Evolutionary conservation across 1,284 basidiomycete genomes (phyloP), one percentile per base, ranked within the genome.

Genomic region (Pascua sp.): DNA sequence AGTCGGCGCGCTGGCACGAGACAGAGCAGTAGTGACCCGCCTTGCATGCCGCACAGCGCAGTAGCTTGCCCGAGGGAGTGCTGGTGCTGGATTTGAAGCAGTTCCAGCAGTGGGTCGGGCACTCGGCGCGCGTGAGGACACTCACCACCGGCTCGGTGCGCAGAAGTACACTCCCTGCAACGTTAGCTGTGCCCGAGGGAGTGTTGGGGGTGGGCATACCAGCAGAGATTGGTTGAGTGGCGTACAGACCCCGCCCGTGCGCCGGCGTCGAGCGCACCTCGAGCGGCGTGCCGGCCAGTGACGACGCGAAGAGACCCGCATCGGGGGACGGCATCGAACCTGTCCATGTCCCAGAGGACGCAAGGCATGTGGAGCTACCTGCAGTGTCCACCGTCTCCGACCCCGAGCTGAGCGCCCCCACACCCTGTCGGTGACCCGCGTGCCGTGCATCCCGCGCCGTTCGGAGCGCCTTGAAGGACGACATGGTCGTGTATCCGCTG

Each of bases 1-100:
- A 95, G 68, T 93, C 91, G 43, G 75, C 72, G 40, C 78, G 84
- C 77, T 93, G 90, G 67, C 92, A 95, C 40, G 69, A 72, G 10
- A 79, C 64, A 49, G 84, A 81, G 71, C 91, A 94, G 69, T 95
- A 94, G 67, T 82, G 81, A 3, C 89, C 68, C 0, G 78, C 76
- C 48, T 82, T 83, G 69, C 91, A 95, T 16, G 79, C 79, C 0
- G 86, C 84, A 73, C 91, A 94, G 49, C 87, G 80, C 67, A 83
- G 85, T 57, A 76, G 60, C 17, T 60, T 64, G 24, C 52, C 48
- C 24, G 37, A 38, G 45, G 32, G 51, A 46, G 32, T 51, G 45
- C 17, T 56, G 49, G 10, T 13, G 40, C 32, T 53, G 41, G 24
- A 64, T 38, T n/a, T 39, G 16, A 41, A 56, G 47, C 46, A 62